Base-by-base conservation (phyloP, 805 yeast genomes). In the Candida xiaguanensis region DNA sequence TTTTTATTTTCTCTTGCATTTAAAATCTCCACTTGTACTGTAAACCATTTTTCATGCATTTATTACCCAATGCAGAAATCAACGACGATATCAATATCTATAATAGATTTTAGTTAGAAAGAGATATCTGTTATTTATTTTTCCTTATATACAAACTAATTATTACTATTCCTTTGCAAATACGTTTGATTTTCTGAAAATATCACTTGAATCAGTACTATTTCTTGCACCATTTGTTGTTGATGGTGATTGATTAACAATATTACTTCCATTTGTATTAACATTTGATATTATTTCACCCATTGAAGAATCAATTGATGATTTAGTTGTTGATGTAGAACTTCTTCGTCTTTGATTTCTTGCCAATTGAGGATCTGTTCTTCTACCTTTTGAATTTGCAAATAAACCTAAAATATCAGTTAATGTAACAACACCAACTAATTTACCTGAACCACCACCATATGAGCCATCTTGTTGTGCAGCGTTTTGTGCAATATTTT, bases 351-450 rank as follows among this genome's bases (percentile, higher is more conserved):
- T 78, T 60, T 87, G 93, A 55, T 88, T 82, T 58, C 98, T 78
- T 2, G 97, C 97, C 38, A 77, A 74, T 28, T 74, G 79, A 3
- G 99, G 98, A 56, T 91, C 96, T 17, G 87, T 80, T 40, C 67
- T 68, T 52, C 76, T 76, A 3, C 95, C 96, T 34, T 51, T 58
- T 15, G 61, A 50, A 41, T 80, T 74, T 7, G 96, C 95, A 46
- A 91, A 74, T 31, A 88, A 63, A 13, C 90, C 86, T 36, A 93
- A 65, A 24, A 91, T 82, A 61, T 91, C 99, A 0, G 98, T 91
- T 50, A 93, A 67, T 3, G 96, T 86, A 2, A 93, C 80, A 18
- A 93, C 98, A 29, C 98, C 98, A 39, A 87, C 78, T 45, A 91
- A 72, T 55, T 81, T 85, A 12, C 96, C 96, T 2, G 87, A 79